These are phyloP conservation scores for Fusarium foetens DNA, from an alignment of 2,329 filamentous ascomycete genomes.

Conservation along the genomic window DNA sequence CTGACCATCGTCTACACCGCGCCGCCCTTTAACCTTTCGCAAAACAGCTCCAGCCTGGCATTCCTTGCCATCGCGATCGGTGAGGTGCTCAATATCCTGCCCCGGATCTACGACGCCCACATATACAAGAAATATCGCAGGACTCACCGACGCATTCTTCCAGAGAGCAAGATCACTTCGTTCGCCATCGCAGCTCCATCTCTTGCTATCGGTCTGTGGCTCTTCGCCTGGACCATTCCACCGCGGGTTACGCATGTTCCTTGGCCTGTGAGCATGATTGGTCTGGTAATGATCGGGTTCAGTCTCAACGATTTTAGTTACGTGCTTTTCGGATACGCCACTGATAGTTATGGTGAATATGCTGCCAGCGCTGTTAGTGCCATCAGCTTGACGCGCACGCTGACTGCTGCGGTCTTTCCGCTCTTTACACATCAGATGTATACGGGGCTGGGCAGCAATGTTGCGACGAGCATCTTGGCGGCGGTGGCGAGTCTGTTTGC, in stretches of 20 bases:
- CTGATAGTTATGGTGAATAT: conserved; percentile 13
- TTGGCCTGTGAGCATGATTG: conserved; percentile 20
- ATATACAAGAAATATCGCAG: conserved; percentile 16
- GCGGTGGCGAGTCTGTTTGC: conserved; percentile 11
- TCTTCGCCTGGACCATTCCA: conserved; percentile 17
- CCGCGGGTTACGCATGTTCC: conserved; percentile 1
- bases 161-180: background rate
- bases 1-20: conserved; percentile 9
- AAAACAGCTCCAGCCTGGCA: conserved; percentile 2
- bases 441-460: background rate
- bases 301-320: conserved; percentile 16
- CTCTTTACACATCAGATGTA: conserved; percentile 14
- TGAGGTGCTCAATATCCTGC: background rate
- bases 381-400: conserved; percentile 2
- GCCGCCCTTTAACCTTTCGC: background rate
- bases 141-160: background rate
- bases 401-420: background rate
- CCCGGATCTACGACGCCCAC: background rate
- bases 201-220: conserved; percentile 9
- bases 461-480: conserved; percentile 10
- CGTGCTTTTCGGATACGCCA: conserved; percentile 6
- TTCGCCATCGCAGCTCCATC: conserved; percentile 5
- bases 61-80: conserved; percentile 9
- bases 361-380: conserved; percentile 15
- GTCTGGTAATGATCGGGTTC: conserved; percentile 5